These are phyloP conservation scores for Styphnolobium japonicum DNA, from an alignment of 306 rosid species.

Conservation along the genomic window DNA sequence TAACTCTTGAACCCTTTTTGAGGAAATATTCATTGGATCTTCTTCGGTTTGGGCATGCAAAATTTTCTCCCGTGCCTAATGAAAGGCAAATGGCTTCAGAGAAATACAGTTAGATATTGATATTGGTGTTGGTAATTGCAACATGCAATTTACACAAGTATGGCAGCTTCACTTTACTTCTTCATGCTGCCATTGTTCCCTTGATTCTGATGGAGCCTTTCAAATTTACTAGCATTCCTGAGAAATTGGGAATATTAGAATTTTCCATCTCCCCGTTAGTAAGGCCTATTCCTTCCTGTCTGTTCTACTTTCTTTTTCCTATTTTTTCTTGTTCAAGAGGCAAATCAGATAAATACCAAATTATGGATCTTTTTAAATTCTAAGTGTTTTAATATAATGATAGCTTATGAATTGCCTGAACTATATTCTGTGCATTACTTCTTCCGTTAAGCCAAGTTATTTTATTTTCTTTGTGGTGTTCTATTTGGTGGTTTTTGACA, in stretches of 20 bases:
- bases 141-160: not conserved
- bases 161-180: constrained; percentile 17
- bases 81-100: constrained; percentile 31
- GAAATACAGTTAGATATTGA: constrained; percentile 28
- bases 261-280: not conserved
- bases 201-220: not conserved
- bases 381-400: not conserved
- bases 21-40: constrained; percentile 27
- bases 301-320: not conserved
- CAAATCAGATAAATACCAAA: not conserved
- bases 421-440: not conserved
- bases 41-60: constrained; percentile 51
- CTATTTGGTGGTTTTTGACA: no score
- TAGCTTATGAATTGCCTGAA: not conserved
- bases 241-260: constrained; percentile 11
- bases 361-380: not conserved
- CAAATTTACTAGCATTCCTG: not conserved
- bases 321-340: constrained; percentile 9
- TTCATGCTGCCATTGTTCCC: constrained; percentile 20
- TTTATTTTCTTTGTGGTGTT: not conserved
- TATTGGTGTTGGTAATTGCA: constrained; percentile 26
- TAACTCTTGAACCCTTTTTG: constrained; percentile 16
- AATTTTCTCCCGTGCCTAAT: constrained; percentile 33
- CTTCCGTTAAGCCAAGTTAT: not conserved
- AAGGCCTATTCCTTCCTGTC: constrained; percentile 10